Evolutionary conservation across 352 stramenopile genomes (phyloP).

Genomic region (Globisporangium ultimum): DNA sequence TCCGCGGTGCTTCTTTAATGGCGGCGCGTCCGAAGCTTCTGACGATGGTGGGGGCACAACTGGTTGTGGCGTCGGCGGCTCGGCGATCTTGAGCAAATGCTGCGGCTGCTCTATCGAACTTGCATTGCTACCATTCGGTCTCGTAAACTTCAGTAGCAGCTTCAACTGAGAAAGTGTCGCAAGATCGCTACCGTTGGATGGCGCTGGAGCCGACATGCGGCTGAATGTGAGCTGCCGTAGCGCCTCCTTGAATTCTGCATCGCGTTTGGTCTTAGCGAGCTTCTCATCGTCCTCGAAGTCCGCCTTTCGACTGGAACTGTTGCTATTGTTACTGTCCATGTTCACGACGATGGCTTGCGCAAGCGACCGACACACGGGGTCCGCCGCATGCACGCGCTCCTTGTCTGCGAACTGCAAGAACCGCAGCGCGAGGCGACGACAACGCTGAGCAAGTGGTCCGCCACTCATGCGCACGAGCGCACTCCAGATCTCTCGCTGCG

Average conservation of each 20-base stretch:
- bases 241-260: conserved; percentile 13
- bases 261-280: conserved; percentile 11
- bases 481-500: conserved; percentile 64
- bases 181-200: background rate
- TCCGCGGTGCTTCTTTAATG: background rate
- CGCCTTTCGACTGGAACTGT: background rate
- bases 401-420: conserved; percentile 13
- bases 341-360: conserved; percentile 2
- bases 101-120: background rate
- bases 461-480: conserved; percentile 24
- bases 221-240: conserved; percentile 11
- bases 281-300: conserved; percentile 11
- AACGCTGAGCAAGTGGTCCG: background rate
- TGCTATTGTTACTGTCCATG: background rate
- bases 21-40: background rate
- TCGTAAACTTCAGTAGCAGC: background rate
- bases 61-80: background rate
- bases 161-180: background rate
- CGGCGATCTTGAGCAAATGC: background rate
- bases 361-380: conserved; percentile 8
- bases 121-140: background rate
- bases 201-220: background rate
- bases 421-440: conserved; percentile 6
- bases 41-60: background rate
- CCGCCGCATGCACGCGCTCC: background rate